phyloP scores from a whole-genome alignment of 495 filamentous ascomycete genomes.

The Clohesyomyces aquaticus region DNA sequence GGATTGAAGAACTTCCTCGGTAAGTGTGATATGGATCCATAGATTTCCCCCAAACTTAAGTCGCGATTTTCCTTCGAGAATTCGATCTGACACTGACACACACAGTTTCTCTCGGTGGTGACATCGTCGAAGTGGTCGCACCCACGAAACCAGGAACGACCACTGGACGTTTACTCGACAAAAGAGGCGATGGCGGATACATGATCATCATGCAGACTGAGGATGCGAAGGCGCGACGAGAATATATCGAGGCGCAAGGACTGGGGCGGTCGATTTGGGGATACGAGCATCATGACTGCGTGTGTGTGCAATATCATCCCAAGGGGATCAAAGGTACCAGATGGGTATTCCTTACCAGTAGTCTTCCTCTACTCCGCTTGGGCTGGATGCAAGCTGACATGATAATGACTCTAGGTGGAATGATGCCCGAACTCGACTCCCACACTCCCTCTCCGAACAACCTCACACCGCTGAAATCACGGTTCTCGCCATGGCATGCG shows the following conservation, averaged over 20 bases:
- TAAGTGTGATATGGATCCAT: constrained; percentile 8
- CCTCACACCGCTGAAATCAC: constrained; percentile 37
- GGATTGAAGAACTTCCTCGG: constrained; percentile 42
- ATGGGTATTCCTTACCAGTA: too few species aligned
- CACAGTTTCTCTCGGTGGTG: constrained; percentile 41
- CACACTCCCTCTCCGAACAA: constrained; percentile 31
- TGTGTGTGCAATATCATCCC: constrained; percentile 43
- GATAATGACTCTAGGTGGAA: constrained; percentile 37
- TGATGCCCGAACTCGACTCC: constrained; percentile 45
- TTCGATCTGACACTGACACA: neutral
- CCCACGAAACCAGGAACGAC: constrained; percentile 38
- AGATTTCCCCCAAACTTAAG: neutral
- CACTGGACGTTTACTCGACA: constrained; percentile 39
- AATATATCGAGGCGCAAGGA: constrained; percentile 36
- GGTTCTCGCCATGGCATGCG: constrained; percentile 45
- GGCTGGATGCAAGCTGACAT: neutral
- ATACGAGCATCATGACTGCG: constrained; percentile 32
- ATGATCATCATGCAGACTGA: constrained; percentile 47
- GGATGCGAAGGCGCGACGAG: constrained; percentile 33
- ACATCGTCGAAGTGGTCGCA: constrained; percentile 43
- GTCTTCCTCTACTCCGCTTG: neutral
- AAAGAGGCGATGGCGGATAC: constrained; percentile 44
- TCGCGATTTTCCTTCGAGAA: too few species aligned
- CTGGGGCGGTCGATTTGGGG: constrained; percentile 40
- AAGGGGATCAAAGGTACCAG: constrained; percentile 43